Percentiles rank a stretch among this genome's conserved stretches.
These are phyloP conservation scores for Cubamyces sp. DNA, from an alignment of 768 basidiomycete genomes.

Conservation along the genomic window DNA sequence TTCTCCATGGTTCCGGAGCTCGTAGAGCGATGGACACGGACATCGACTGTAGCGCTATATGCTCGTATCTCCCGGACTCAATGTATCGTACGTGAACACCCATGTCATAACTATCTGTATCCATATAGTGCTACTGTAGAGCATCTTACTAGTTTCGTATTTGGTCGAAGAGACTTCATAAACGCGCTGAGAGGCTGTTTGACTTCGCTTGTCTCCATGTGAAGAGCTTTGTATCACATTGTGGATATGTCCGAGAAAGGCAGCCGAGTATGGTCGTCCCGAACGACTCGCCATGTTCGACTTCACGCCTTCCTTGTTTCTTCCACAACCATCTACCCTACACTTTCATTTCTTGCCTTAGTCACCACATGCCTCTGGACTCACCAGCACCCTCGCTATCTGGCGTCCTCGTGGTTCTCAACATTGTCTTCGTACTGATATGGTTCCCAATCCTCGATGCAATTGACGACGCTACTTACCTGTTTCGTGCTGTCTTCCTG, in stretches of 20 bases:
- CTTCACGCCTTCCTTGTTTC: not conserved
- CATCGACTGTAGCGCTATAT: not conserved
- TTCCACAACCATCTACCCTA: not conserved
- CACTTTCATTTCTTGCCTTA: not conserved
- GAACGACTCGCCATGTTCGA: not conserved
- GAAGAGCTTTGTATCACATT: not conserved
- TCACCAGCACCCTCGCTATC: not conserved
- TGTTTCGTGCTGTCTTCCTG: not conserved
- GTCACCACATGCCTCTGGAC: not conserved
- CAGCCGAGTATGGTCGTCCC: constrained; percentile 5
- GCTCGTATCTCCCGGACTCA: not conserved
- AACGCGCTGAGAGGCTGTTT: not conserved
- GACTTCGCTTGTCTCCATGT: not conserved
- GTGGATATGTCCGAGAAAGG: not conserved
- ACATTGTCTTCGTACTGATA: not conserved
- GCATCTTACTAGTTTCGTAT: not conserved
- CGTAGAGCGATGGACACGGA: not conserved
- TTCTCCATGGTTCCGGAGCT: constrained; percentile 12
- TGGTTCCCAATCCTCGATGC: constrained; percentile 9
- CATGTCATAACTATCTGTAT: not conserved
- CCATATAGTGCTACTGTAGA: not conserved
- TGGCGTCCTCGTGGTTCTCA: constrained; percentile 11
- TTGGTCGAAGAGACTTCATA: no score
- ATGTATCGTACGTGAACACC: not conserved
- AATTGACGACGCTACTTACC: not conserved